Conservation (phyloP, 768 basidiomycete genomes). For the Ramaria sp. region DNA sequence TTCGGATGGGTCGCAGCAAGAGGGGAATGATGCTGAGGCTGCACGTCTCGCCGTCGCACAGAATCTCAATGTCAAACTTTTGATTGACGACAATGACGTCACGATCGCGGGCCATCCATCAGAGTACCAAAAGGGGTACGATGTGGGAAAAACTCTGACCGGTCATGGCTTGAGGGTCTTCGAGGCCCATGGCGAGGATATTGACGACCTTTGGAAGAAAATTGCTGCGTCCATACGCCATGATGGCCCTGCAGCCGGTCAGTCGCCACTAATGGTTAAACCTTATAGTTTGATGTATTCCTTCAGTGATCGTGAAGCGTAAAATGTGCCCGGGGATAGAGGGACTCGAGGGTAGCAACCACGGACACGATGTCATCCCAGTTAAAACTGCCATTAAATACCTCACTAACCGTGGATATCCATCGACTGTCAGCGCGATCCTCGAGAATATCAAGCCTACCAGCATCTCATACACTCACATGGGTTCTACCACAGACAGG, state of each 20-base stretch:
- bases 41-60: conserved; percentile 81
- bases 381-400: conserved; percentile 72
- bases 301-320: conserved; percentile 54
- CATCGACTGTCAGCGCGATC: conserved; percentile 35
- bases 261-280: conserved; percentile 14
- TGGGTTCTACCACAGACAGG: conserved; percentile 61
- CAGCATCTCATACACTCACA: conserved; percentile 44
- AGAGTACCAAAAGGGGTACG: conserved; percentile 72
- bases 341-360: conserved; percentile 66
- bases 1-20: conserved; percentile 86
- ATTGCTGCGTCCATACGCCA: conserved; percentile 43
- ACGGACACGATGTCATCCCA: conserved; percentile 81
- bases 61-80: conserved; percentile 69
- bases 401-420: conserved; percentile 52
- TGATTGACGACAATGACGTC: conserved; percentile 88
- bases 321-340: conserved; percentile 57
- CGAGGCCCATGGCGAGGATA: conserved; percentile 64
- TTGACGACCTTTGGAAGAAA: conserved; percentile 67
- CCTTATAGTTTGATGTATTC: neutral
- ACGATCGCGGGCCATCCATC: conserved; percentile 90
- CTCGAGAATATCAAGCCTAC: conserved; percentile 55
- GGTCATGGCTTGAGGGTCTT: conserved; percentile 78
- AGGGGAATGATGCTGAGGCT: conserved; percentile 86
- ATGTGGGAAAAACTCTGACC: conserved; percentile 55
- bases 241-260: conserved; percentile 72